Conservation (phyloP, 148 eudicot species). For the Fagopyrum homotropicum region DNA sequence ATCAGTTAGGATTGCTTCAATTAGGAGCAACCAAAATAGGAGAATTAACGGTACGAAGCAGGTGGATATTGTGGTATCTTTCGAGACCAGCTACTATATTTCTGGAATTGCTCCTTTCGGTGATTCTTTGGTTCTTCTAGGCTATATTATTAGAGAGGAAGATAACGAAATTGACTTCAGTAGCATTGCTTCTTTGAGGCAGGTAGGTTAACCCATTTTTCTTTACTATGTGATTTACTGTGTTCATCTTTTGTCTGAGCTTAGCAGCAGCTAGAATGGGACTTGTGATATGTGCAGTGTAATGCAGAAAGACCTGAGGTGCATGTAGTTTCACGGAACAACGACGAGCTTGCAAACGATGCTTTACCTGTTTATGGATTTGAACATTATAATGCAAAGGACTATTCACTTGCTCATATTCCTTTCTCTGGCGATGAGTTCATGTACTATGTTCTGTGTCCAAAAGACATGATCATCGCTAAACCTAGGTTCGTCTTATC, state of each 20-base stretch:
- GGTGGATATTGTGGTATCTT: conserved; percentile 95
- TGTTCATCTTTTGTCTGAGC: background rate
- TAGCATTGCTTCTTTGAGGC: conserved; percentile 64
- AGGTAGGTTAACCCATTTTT: conserved; percentile 29
- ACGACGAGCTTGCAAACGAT: conserved; percentile 95
- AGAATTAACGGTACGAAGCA: conserved; percentile 50
- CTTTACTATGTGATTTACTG: background rate
- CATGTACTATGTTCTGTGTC: conserved; percentile 84
- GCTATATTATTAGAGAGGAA: conserved; percentile 79
- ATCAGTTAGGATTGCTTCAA: conserved; percentile 75
- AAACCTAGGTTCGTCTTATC: conserved; percentile 69
- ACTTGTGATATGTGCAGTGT: conserved; percentile 36
- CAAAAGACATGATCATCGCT: conserved; percentile 94
- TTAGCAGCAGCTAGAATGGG: background rate
- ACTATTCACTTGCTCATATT: conserved; percentile 82
- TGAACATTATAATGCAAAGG: conserved; percentile 96
- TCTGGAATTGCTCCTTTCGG: conserved; percentile 97
- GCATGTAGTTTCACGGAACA: conserved; percentile 87
- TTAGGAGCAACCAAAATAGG: conserved; percentile 42
- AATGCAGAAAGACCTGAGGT: conserved; percentile 98
- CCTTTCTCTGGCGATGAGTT: conserved; percentile 98
- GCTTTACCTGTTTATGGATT: conserved; percentile 89
- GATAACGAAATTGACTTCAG: conserved; percentile 77
- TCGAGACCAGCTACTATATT: conserved; percentile 80
- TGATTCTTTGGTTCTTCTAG: conserved; percentile 81